Base-by-base conservation (phyloP, 1,139 yeast species). In the Yamadazyma buinensis region DNA sequence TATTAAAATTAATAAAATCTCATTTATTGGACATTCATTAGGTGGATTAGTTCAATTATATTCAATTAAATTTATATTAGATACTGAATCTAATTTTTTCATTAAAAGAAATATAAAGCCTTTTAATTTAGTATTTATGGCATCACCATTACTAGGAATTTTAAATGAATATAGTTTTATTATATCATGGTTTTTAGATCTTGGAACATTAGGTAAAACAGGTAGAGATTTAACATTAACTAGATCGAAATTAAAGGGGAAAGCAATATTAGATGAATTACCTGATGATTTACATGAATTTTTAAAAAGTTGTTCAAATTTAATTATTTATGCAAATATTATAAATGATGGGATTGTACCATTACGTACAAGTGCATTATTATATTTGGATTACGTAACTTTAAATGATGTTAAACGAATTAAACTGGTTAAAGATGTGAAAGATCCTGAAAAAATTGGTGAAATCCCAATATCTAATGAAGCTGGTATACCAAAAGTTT, bases 291-390 rank as follows among this genome's bases (percentile, higher is more conserved):
- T 92, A 0, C 84, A 83, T 47, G 64, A 58, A 15, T 74, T 84
- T n/a, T 61, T 92, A 39, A 65, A 67, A 29, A 57, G 60, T 43
- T 92, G 94, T 54, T 62, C 67, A 34, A 71, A 81, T 33, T 66
- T 96, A 41, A 84, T 92, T 0, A 61, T 84, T 1, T 83, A 86
- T 51, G 94, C 95, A 2, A 85, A 85, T 52, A 82, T 85, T 3
- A 67, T 84, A n/a, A 79, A 84, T 51, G 96, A 86, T 55, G 98
- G 98, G 0, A 90, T 92, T 37, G 98, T 92, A 0, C 97, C 98
- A 0, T 64, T 92, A 40, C 64, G 79, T 36, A 67, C 84, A 0
- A 68, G 80, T 1, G 77, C 81, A 0, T 54, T 77, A 26, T 49
- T 77, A 23, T 77, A 72, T 38, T 50, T 70, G 34, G 76, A 70